Base-by-base conservation (phyloP, 108 stramenopile species). In the Conticribra weissflogii region DNA sequence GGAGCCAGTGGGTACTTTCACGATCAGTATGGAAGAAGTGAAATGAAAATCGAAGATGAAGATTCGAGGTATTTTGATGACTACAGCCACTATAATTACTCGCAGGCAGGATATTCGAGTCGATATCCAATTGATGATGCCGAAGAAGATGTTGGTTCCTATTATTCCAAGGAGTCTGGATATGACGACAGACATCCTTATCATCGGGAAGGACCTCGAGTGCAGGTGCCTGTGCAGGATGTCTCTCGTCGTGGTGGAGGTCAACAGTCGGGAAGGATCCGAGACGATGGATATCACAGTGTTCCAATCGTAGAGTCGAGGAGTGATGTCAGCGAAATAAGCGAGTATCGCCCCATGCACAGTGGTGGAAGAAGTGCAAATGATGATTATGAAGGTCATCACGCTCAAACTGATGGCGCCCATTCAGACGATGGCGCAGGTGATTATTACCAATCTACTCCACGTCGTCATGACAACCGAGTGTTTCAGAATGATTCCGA, bases 311-410 rank as follows among this genome's bases (percentile, higher is more conserved):
- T 56, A 0, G 68, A 69, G 30, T 56, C 54, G 36, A 27, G 61
- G 25, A 72, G 71, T 31, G 70, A 61, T 47, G 29, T 17, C 46
- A 66, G 66, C 49, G 71, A 72, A 12, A 48, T 63, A 31, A 63
- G 53, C 28, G 61, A 51, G 45, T 72, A 72, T 72, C 54, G 45
- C 25, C 53, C 71, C 51, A 62, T 71, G 71, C 36, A 41, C 36
- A 41, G 8, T 41, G 12, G 36, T 41, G 36, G 36, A 9, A 41
- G 36, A 9, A 61, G 28, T 44, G 63, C 3, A 51, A 21, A 50
- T 52, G 7, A 51, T 16, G 29, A 29, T 5, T 49, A 62, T 45
- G 52, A 55, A 22, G 7, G 49, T 56, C 30, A 67, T 44, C 31
- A 41, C 12, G 45, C 32, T 33, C 31, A 54, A 32, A 31, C 54